phyloP scores from a whole-genome alignment of 1,284 basidiomycete genomes.

The Apiotrichum porosum region DNA sequence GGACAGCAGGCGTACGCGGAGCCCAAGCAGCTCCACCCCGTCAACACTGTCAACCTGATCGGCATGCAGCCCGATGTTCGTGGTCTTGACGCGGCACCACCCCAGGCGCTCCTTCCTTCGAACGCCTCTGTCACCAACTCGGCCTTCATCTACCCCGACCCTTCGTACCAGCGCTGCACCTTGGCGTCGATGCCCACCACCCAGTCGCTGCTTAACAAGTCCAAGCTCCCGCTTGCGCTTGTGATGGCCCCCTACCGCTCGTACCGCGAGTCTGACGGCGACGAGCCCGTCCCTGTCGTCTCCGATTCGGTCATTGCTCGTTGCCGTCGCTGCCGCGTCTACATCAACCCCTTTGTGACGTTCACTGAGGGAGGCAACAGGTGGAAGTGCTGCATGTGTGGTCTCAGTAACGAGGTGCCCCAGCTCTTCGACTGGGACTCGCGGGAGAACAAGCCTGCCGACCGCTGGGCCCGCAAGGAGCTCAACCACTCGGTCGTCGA shows the following conservation, averaged over 20 bases:
- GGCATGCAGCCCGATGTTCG: constrained; percentile 84
- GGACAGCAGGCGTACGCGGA: constrained; percentile 13
- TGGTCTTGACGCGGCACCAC: constrained; percentile 74
- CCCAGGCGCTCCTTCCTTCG: constrained; percentile 84
- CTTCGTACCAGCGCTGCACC: constrained; percentile 88
- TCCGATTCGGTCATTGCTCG: constrained; percentile 95
- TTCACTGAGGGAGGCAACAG: constrained; percentile 98
- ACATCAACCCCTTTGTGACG: constrained; percentile 98
- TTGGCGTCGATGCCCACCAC: constrained; percentile 93
- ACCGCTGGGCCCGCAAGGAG: constrained; percentile 90
- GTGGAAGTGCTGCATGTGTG: constrained; percentile 99
- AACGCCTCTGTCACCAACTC: constrained; percentile 71
- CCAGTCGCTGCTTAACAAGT: constrained; percentile 81
- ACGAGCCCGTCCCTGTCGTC: constrained; percentile 74
- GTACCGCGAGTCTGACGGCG: constrained; percentile 53
- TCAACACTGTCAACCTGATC: constrained; percentile 81
- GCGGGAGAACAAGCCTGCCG: constrained; percentile 84
- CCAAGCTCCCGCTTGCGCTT: constrained; percentile 87
- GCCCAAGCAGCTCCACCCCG: constrained; percentile 50
- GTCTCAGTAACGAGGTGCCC: constrained; percentile 96
- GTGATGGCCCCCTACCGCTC: constrained; percentile 89
- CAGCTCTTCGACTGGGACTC: constrained; percentile 99
- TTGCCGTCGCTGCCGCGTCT: constrained; percentile 92
- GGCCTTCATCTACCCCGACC: constrained; percentile 76
- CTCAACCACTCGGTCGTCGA: constrained; percentile 91